Evolutionary conservation across 306 rosid species (phyloP).

Genomic region (Cyclanthera cordifolia): DNA sequence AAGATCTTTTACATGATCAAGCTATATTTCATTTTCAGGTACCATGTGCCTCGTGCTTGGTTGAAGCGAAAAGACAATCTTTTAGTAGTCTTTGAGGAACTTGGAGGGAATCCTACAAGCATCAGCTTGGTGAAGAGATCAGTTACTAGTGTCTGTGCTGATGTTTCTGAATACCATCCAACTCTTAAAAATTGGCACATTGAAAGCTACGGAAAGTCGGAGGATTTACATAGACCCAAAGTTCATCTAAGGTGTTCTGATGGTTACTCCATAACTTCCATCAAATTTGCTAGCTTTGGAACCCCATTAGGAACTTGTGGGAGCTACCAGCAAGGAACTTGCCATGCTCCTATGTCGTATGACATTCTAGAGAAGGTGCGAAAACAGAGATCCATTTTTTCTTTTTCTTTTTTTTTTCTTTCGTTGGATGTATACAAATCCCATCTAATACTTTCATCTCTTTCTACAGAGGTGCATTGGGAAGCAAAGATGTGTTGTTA

Average conservation of each 20-base stretch:
- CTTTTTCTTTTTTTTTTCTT: not conserved
- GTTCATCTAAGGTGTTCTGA: conserved; percentile 72
- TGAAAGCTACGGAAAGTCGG: conserved; percentile 68
- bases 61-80: conserved; percentile 68
- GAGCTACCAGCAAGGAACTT: conserved; percentile 69
- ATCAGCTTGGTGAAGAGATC: conserved; percentile 77
- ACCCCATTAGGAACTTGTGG: conserved; percentile 95
- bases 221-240: conserved; percentile 72
- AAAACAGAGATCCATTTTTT: not conserved
- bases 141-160: conserved; percentile 70
- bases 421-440: not conserved
- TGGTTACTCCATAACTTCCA: conserved; percentile 75
- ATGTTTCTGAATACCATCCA: conserved; percentile 85
- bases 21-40: conserved; percentile 47
- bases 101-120: conserved; percentile 84
- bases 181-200: conserved; percentile 86
- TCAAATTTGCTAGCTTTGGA: conserved; percentile 96
- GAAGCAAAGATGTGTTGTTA: conserved; percentile 60
- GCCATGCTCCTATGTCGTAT: conserved; percentile 71
- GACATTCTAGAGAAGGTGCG: conserved; percentile 64
- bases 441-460: conserved; percentile 13
- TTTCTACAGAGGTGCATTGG: conserved; percentile 72
- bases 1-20: conserved; percentile 8
- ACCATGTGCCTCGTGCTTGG: conserved; percentile 96
- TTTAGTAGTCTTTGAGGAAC: conserved; percentile 87